Base-by-base conservation (phyloP, 805 yeast genomes). In the Yarrowia divulgata region DNA sequence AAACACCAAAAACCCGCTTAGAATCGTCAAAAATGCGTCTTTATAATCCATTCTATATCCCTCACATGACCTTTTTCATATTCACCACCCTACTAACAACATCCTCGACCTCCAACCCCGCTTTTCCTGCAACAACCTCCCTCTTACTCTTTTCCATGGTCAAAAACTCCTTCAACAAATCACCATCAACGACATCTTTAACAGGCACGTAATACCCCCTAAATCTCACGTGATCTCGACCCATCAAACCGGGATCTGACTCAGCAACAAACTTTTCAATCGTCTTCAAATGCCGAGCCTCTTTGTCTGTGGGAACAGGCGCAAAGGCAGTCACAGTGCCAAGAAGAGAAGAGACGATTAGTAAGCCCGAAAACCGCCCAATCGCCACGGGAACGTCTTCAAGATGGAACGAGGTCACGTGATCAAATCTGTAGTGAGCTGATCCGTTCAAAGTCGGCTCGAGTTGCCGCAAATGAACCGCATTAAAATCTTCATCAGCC, bases 101-200 rank as follows among this genome's bases (percentile, higher is more conserved):
- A 1, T 35, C 66, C 19, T 43, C 66, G n/a, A 60, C 66, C 12
- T 43, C 66, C 66, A 60, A 12, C 2, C 23, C 43, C 1, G 9
- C 14, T 43, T 43, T 60, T 16, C 18, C 34, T 7, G 32, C 66
- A 40, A 60, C 66, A 34, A 12, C 32, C 10, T 13, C 40, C 8
- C 66, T 10, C 45, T 18, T 45, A 23, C 13, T n/a, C 43, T 32
- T 14, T 8, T 14, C 34, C 50, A 60, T 39, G 42, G 14, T 19
- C 52, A 60, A 34, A 13, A 43, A 37, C 43, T 34, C 66, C 32
- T 8, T 14, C 50, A 60, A 32, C 48, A 63, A n/a, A 75, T 95
- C 98, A 10, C 99, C 99, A 78, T 95, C 98, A 49, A 95, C 83
- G 2, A 90, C 87, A 63, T 86, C 84, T 71, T 87, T 88, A 1